A percentile compares a stretch with the other conserved stretches of the same genome.
phyloP scores from a whole-genome alignment of 371 early-diverging fungal genomes.

The Mucor plumbeus region DNA sequence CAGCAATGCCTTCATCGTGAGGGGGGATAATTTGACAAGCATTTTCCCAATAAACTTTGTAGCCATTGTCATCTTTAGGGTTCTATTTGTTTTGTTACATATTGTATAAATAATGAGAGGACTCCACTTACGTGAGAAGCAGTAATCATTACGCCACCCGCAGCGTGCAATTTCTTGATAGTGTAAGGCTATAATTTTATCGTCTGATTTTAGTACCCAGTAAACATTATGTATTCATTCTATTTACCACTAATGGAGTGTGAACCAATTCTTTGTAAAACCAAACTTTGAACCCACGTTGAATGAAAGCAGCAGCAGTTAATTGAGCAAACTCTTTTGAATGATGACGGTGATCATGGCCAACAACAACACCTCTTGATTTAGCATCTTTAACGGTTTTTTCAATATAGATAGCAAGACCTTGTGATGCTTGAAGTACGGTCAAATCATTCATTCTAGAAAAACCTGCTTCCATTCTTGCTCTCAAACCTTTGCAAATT shows the following conservation, averaged over 20 bases:
- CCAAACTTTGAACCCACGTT: constrained; percentile 85
- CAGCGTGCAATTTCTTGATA: constrained; percentile 74
- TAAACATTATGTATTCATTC: neutral
- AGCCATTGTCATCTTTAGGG: constrained; percentile 98
- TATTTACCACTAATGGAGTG: constrained; percentile 84
- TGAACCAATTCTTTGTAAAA: constrained; percentile 77
- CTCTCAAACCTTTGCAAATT: constrained; percentile 74
- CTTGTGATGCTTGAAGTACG: constrained; percentile 89
- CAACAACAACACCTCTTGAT: constrained; percentile 87
- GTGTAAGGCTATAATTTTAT: constrained; percentile 69
- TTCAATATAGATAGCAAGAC: constrained; percentile 65
- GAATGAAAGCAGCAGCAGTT: constrained; percentile 86
- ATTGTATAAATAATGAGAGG: neutral
- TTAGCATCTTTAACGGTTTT: constrained; percentile 59
- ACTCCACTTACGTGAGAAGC: constrained; percentile 80
- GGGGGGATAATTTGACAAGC: constrained; percentile 95
- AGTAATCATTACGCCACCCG: constrained; percentile 97
- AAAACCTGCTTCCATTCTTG: constrained; percentile 96
- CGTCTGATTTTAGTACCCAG: neutral
- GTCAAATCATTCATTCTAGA: constrained; percentile 94
- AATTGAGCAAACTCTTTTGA: constrained; percentile 84
- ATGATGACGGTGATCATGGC: constrained; percentile 94
- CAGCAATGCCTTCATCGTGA: constrained; percentile 83
- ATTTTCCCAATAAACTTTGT: constrained; percentile 96
- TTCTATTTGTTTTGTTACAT: constrained; percentile 52